These are phyloP conservation scores for Blepharisma stoltei DNA, from an alignment of 73 alveolate species.

Conservation along the genomic window DNA sequence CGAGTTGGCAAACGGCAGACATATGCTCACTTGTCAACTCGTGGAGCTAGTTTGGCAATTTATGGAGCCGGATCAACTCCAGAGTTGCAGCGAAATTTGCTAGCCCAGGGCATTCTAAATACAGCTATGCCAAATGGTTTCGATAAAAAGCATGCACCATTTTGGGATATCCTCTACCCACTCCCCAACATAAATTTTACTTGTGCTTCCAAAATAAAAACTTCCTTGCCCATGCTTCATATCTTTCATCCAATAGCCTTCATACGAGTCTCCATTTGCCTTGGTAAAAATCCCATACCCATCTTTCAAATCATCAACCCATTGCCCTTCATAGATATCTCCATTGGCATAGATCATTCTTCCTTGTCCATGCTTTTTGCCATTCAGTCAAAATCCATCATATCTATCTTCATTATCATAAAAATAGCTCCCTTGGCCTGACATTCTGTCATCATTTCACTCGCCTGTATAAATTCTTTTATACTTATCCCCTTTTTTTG, in stretches of 20 bases:
- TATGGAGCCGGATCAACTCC: too few species aligned
- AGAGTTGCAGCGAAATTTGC: too few species aligned
- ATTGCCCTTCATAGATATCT: slow-evolving; percentile 94
- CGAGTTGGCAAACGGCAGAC: too few species aligned
- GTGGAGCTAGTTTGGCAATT: too few species aligned
- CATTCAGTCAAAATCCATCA: slow-evolving; percentile 96
- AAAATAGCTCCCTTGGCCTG: slow-evolving; percentile 95
- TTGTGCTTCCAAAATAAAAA: slow-evolving; percentile 63
- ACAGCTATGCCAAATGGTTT: too few species aligned
- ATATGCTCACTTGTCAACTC: too few species aligned
- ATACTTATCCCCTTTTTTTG: slow-evolving; percentile 45
- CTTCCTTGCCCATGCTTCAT: slow-evolving; percentile 89
- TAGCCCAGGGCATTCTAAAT: too few species aligned
- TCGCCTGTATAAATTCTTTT: slow-evolving; percentile 96
- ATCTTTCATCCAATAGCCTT: slow-evolving; percentile 91
- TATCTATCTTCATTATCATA: slow-evolving; percentile 91
- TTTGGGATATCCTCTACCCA: slow-evolving; percentile 90
- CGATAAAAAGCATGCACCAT: too few species aligned
- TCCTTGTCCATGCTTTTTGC: slow-evolving; percentile 91
- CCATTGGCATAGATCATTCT: slow-evolving; percentile 92
- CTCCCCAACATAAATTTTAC: slow-evolving; percentile 89
- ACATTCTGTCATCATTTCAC: slow-evolving; percentile 91
- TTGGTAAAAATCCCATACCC: slow-evolving; percentile 89
- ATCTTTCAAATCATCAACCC: slow-evolving; percentile 82
- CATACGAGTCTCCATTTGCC: slow-evolving; percentile 85